Evolutionary conservation across 805 yeast species (phyloP).

Genomic region (Candida namnaoensis): DNA sequence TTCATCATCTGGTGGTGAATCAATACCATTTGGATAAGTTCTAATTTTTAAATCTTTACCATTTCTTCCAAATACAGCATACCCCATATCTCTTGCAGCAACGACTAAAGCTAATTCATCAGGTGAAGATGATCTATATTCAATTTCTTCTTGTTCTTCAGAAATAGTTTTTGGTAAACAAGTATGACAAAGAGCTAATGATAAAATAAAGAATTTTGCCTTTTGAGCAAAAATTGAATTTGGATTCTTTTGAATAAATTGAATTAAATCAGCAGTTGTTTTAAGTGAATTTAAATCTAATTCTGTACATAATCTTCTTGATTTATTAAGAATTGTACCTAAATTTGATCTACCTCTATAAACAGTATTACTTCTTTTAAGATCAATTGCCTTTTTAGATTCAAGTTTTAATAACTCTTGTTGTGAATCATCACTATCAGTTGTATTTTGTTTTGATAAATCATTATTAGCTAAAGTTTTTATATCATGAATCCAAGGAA

Average conservation of each 20-base stretch:
- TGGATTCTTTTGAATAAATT: slow-evolving; percentile 67
- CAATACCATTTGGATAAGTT: slow-evolving; percentile 79
- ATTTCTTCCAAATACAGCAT: slow-evolving; percentile 62
- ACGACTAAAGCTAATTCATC: slow-evolving; percentile 90
- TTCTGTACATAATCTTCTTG: not conserved
- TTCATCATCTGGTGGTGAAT: slow-evolving; percentile 52
- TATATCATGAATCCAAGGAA: slow-evolving; percentile 80
- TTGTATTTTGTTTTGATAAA: not conserved
- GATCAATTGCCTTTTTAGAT: slow-evolving; percentile 24
- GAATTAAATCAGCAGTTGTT: slow-evolving; percentile 59
- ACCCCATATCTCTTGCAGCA: slow-evolving; percentile 95
- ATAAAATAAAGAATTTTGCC: slow-evolving; percentile 71
- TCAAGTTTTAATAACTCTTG: slow-evolving; percentile 8
- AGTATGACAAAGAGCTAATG: slow-evolving; percentile 82
- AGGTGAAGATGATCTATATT: slow-evolving; percentile 92
- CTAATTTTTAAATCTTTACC: slow-evolving; percentile 55
- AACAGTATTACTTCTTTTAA: slow-evolving; percentile 27
- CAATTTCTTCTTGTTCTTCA: slow-evolving; percentile 37
- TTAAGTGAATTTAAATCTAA: slow-evolving; percentile 26
- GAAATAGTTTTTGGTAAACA: slow-evolving; percentile 63
- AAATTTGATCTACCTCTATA: slow-evolving; percentile 50
- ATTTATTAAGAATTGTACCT: slow-evolving; percentile 27
- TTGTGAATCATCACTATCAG: slow-evolving; percentile 17
- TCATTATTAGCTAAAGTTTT: too few species aligned
- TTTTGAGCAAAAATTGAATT: slow-evolving; percentile 57